A percentile compares a stretch with the other conserved stretches of the same genome.
Conservation (phyloP, 257 asterid genomes). For the Fraxinus americana region DNA sequence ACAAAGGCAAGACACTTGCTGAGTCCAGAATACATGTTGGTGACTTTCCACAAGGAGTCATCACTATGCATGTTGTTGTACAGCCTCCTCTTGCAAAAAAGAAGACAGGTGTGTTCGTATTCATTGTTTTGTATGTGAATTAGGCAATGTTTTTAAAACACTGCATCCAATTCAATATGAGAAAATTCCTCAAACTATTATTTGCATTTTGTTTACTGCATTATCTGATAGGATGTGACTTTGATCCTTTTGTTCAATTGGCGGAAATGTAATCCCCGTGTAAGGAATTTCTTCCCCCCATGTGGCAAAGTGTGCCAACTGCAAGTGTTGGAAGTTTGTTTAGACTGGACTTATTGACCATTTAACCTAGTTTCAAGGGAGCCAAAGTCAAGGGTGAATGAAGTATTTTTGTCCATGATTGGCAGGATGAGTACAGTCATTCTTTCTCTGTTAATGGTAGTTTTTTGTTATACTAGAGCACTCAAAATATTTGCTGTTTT, state of each 20-base stretch:
- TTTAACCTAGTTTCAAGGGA: not conserved
- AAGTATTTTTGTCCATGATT: not conserved
- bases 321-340: not conserved
- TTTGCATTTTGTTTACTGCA: not conserved
- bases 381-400: not conserved
- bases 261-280: not conserved
- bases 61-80: conserved; percentile 68
- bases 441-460: not conserved
- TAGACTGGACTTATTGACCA: not conserved
- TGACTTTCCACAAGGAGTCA: conserved; percentile 53
- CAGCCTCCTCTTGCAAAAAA: conserved; percentile 51
- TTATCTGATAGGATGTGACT: not conserved
- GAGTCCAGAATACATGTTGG: conserved; percentile 46
- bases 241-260: not conserved
- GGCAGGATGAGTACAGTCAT: not conserved
- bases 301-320: not conserved
- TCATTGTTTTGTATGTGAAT: not conserved
- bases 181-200: not conserved
- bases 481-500: not conserved
- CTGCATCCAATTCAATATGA: not conserved
- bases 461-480: not conserved
- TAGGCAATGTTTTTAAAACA: not conserved
- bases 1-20: conserved; percentile 57
- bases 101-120: conserved; percentile 43
- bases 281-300: not conserved